Evolutionary conservation across 768 basidiomycete species (phyloP), one percentile per base, ranked within the genome.

Genomic region (Mycena haematopus): DNA sequence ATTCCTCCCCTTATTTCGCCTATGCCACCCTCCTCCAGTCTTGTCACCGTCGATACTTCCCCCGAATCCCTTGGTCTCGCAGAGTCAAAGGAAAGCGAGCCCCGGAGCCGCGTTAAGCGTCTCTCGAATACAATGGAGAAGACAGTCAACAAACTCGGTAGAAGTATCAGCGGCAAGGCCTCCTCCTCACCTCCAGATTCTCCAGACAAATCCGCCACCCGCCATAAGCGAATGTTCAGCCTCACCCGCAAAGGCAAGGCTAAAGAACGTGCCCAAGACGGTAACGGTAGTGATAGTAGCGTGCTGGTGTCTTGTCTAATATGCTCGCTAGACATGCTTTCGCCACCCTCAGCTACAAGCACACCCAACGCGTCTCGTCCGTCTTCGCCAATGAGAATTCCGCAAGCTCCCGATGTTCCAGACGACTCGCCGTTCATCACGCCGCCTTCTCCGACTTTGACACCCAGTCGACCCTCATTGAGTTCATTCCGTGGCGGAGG

Each of bases 391-490:
- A 60, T 68, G 54, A 60, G 56, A 56, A 45, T 52, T 52, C 56
- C 57, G 54, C 57, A 61, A 38, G 46, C 66, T 51, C 54, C 68
- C 29, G 65, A 63, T 1, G 54, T 68, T 45, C 74, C 71, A 29
- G 82, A 86, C 62, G 86, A 87, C 49, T 85, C 84, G 17, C 85
- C 86, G 6, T 92, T 93, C 70, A 90, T 93, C 60, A 81, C 82
- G 6, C 91, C 92, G 35, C 88, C 83, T 15, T 92, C 90, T 13
- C 90, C 92, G 4, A 81, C 82, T 17, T 72, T 80, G 22, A 58
- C 63, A 1, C 76, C 80, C 8, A 65, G 78, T 36, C 79, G 84
- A 25, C 81, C 86, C 7, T 69, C 81, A 7, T 69, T 84, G 44
- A 78, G 75, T 46, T 77, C 86, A 11, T 90, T 91, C 68, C 82